These are phyloP conservation scores for Termitomyces heimii DNA, from an alignment of 768 basidiomycete genomes.

Conservation along the genomic window DNA sequence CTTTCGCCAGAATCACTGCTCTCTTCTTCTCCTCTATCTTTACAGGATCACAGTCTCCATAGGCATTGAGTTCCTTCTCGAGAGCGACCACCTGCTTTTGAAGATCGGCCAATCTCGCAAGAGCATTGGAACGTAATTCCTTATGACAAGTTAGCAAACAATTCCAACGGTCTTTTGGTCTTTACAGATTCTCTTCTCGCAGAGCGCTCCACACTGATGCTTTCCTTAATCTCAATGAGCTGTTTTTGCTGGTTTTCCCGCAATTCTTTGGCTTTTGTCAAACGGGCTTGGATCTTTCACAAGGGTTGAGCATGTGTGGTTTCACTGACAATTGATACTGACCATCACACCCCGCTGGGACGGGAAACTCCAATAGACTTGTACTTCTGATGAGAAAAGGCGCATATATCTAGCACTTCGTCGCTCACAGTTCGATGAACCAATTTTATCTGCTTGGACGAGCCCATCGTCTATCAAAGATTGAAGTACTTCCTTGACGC, in stretches of 20 bases:
- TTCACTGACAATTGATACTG: not conserved
- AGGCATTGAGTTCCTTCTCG: conserved; percentile 65
- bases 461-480: conserved; percentile 83
- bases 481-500: conserved; percentile 88
- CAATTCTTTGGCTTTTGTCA: conserved; percentile 44
- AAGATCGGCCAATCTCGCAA: conserved; percentile 43
- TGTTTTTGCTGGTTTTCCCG: conserved; percentile 37
- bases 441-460: conserved; percentile 88
- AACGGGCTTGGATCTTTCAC: conserved; percentile 51
- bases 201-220: conserved; percentile 45
- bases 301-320: not conserved
- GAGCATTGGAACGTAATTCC: conserved; percentile 49
- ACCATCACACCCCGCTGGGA: conserved; percentile 82
- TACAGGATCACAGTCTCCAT: conserved; percentile 80
- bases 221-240: conserved; percentile 39
- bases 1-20: conserved; percentile 70
- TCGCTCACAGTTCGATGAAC: conserved; percentile 82
- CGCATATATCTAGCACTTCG: conserved; percentile 14
- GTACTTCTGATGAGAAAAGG: conserved; percentile 4
- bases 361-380: conserved; percentile 96
- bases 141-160: conserved; percentile 21
- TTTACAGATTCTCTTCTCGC: conserved; percentile 54
- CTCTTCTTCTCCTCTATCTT: conserved; percentile 74
- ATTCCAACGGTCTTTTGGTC: conserved; percentile 12
- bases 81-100: conserved; percentile 45